Base-by-base conservation (phyloP, 106 monocot species). In the Chionographis japonica region DNA sequence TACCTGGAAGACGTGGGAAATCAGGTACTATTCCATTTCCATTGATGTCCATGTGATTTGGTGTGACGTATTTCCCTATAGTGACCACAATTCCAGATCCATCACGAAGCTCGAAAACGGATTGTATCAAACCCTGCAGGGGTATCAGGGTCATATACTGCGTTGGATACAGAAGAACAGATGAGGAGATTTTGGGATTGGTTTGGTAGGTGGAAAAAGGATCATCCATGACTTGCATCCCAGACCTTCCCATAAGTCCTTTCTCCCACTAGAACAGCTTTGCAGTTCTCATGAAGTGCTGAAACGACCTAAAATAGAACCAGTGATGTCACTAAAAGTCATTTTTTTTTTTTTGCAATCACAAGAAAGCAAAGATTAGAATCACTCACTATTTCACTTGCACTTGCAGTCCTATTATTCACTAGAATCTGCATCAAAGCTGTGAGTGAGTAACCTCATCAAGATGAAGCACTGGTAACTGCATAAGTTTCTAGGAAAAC, bases 81-180 rank as follows among this genome's bases (percentile, higher is more conserved):
- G 97, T 97, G 41, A 97, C 95, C 35, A 89, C 95, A 40, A 97
- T 60, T 72, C 92, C 97, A 76, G 97, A 97, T 58, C 89, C 92
- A 87, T 97, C 92, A 77, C 77, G 84, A 71, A 97, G 97, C 77
- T 97, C 92, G 73, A 74, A 97, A 58, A 97, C 89, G 38, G 97
- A 97, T 74, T 97, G 97, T 78, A 97, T 97, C 72, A 97, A 76
- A 53, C 97, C 97, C 97, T 97, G 62, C 15, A 72, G 16, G 56
- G 12, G 5, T 40, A 12, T 39, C 20, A 13, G 10, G 14, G 8
- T 9, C 35, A 2, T 14, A 50, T 27, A 50, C 27, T 3, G 50
- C 4, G 52, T 46, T 36, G 12, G 50, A 58, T 37, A 54, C 41
- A 20, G 42, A 61, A 62, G 6, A 61, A 8, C 8, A 2, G 27